Evolutionary conservation across 768 basidiomycete species (phyloP), one percentile per base, ranked within the genome.

Genomic region (Dioszegia hungarica): DNA sequence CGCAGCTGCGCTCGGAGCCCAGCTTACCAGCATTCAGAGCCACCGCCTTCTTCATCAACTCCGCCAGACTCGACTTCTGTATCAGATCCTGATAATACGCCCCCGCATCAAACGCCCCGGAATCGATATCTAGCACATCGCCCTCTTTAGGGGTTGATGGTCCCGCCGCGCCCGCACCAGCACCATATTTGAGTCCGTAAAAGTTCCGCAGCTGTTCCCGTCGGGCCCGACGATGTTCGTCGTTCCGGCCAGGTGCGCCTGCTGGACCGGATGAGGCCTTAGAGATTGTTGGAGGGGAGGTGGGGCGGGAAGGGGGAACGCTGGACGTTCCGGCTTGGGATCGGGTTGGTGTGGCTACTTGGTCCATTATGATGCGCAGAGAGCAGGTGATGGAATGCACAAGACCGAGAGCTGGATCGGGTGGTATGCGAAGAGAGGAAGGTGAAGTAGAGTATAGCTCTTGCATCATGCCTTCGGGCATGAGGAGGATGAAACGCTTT

Each of bases 71-170:
- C 3, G 65, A 40, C 31, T 59, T 66, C 1, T 59, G 39, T 20
- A 74, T 61, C 33, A 76, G 54, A 46, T 76, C 55, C 24, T 69
- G 59, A 45, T 73, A 74, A 55, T 76, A 74, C 38, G 55, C 60
- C 22, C 50, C 54, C 14, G 73, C 59, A 38, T 68, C 60, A 54
- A 76, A 73, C 0, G 36, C 61, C 0, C 60, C 44, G 2, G 71
- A 69, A 34, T 76, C 44, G 43, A 58, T 43, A 45, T 54, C 31
- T n/a, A 40, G 17, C 28, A 60, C 61, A 61, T 70, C 57, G 8
- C 58, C 66, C 14, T 52, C 27, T n/a, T 15, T 20, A 8, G 28
- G n/a, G 2, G 19, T 15, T 36, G 11, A 11, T 33, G 25, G 14
- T 14, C 34, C 54, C 15, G n/a, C 36, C 9, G 28, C 38, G 14